Conservation (phyloP, 1,284 basidiomycete species). For the Sanghuangporus weigelae region DNA sequence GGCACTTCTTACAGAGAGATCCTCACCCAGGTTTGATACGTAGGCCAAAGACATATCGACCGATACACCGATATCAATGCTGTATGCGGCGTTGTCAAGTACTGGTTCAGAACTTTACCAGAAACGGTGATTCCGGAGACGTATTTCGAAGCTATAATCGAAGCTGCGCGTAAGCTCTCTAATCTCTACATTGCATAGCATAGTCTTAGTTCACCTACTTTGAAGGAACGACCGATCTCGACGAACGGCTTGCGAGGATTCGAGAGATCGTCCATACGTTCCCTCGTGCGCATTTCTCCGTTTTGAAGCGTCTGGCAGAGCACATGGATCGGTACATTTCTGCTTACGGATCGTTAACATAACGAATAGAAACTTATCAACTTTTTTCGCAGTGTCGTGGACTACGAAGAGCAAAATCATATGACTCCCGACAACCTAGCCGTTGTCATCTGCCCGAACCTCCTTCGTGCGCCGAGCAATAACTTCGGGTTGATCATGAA, state of each 20-base stretch:
- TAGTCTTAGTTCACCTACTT: conserved; percentile 15
- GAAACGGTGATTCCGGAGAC: conserved; percentile 71
- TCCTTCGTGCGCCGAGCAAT: conserved; percentile 64
- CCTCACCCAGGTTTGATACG: conserved; percentile 5
- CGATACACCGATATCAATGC: conserved; percentile 68
- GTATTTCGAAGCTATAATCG: conserved; percentile 62
- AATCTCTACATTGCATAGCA: not conserved
- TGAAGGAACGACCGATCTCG: conserved; percentile 60
- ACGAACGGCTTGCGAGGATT: conserved; percentile 57
- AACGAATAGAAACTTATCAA: not conserved
- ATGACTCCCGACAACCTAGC: conserved; percentile 81
- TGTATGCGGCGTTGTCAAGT: conserved; percentile 75
- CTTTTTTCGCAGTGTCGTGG: conserved; percentile 55
- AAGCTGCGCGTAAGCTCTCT: conserved; percentile 55
- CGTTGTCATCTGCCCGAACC: conserved; percentile 78
- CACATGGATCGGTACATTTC: conserved; percentile 69
- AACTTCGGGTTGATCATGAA: conserved; percentile 69
- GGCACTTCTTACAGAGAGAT: not conserved
- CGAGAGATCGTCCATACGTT: conserved; percentile 62
- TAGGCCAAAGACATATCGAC: conserved; percentile 57
- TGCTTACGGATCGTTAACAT: not conserved
- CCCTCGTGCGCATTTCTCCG: conserved; percentile 66
- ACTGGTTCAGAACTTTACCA: conserved; percentile 77
- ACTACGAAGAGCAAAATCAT: conserved; percentile 80
- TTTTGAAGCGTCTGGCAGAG: conserved; percentile 69